Evolutionary conservation across 345 rosid species (phyloP), one percentile per base, ranked within the genome.

Genomic region (Viola odorata): DNA sequence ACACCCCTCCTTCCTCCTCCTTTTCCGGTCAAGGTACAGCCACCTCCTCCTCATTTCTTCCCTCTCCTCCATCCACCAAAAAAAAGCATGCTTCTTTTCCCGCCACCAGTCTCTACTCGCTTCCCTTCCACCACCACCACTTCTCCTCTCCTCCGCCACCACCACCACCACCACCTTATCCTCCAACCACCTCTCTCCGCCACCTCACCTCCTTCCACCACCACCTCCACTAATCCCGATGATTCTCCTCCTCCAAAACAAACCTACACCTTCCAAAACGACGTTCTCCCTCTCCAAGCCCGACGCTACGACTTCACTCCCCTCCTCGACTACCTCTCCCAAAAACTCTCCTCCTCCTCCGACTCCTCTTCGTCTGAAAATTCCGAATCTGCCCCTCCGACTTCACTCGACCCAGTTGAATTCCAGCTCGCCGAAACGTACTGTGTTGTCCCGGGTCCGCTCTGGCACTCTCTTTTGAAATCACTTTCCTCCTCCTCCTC

Each of bases 301-400:
- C 79, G 77, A 48, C 91, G 85, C 42, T 89, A 86, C 68, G 96
- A 94, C 81, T 94, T 94, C 81, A 50, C 85, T 75, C 99, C 97
- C 3, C 91, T 90, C 41, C 87, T 94, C 47, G 36, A 76, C 37
- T 88, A 71, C 71, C 85, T 94, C 63, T 77, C 97, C 17, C 59
- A 62, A 51, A 41, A 56, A 41, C 14, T 40, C 8, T 58, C 61
- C 8, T 50, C 75, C n/a, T 60, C 66, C 40, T 62, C 75, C 15
- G 2, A 0, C 32, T 62, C 50, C 10, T 53, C 77, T 6, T 77
- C 73, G n/a, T 36, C 70, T 12, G 68, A 62, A 9, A 41, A 55
- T 3, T 69, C 77, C 5, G 67, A 67, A 4, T 58, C 81, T 1
- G 63, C 60, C 2, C 60, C 81, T 4, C 80, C 90, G 4, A 71